Conservation (phyloP, 192 early-diverging fungal genomes). For the Podila clonocystis region DNA sequence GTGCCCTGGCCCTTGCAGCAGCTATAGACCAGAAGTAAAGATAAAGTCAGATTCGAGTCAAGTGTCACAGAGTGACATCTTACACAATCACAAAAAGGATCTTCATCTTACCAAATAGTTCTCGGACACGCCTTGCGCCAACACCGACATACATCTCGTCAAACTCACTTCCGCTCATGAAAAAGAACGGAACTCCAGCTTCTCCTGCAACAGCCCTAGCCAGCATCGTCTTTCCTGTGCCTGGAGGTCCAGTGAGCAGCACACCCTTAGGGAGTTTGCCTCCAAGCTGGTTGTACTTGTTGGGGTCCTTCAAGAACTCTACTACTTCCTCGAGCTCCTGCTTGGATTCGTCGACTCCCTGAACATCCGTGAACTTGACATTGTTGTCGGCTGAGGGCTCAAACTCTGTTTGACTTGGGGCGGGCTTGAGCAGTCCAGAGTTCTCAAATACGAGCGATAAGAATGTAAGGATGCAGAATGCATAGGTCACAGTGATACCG, state of each 20-base stretch:
- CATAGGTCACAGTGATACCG: constrained; percentile 70
- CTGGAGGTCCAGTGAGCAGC: constrained; percentile 89
- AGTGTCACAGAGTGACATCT: not conserved
- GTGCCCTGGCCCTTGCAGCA: constrained; percentile 79
- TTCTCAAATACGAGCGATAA: constrained; percentile 75
- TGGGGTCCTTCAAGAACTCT: constrained; percentile 92
- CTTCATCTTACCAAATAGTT: constrained; percentile 73
- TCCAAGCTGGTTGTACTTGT: constrained; percentile 91
- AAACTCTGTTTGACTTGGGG: constrained; percentile 65
- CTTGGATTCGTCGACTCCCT: constrained; percentile 98
- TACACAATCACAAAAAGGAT: not conserved
- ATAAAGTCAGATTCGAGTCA: not conserved
- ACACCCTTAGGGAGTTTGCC: constrained; percentile 96
- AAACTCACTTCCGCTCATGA: constrained; percentile 98
- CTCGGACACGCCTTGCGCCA: constrained; percentile 87
- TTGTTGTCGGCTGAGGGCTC: constrained; percentile 66
- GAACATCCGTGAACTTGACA: constrained; percentile 93
- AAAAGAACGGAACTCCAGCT: constrained; percentile 98
- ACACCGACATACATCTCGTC: constrained; percentile 99
- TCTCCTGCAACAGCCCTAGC: constrained; percentile 98
- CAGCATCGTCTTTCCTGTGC: constrained; percentile 97
- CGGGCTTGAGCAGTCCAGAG: constrained; percentile 72
- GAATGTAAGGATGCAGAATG: constrained; percentile 77
- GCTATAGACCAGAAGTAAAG: constrained; percentile 46
- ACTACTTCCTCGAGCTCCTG: constrained; percentile 97